A percentile compares a stretch with the other conserved stretches of the same genome.
phyloP scores from a whole-genome alignment of 257 asterid species.

The Przewalskia tangutica region DNA sequence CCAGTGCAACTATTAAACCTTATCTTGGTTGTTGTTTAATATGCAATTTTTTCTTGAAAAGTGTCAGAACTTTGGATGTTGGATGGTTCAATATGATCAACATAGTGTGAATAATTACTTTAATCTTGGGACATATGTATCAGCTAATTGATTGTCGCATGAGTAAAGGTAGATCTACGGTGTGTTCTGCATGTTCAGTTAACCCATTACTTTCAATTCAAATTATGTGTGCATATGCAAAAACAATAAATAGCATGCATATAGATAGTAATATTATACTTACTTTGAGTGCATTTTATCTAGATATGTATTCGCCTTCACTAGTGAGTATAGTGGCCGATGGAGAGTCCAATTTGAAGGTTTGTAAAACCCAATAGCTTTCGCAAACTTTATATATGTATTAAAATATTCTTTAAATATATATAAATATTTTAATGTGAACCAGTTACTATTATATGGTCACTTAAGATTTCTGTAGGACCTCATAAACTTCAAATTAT shows the following conservation, averaged over 20 bases:
- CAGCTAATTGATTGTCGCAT: not conserved
- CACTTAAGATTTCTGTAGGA: too few species aligned
- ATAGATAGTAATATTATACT: too few species aligned
- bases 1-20: not conserved
- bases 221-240: not conserved
- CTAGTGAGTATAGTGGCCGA: too few species aligned
- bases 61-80: not conserved
- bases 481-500: too few species aligned
- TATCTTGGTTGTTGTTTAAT: not conserved
- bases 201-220: not conserved
- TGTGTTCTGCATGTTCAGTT: not conserved
- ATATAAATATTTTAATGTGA: too few species aligned
- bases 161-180: not conserved
- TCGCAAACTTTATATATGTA: too few species aligned
- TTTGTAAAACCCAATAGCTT: too few species aligned
- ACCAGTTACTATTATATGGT: too few species aligned
- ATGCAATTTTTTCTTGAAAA: not conserved
- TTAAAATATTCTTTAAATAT: too few species aligned
- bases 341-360: too few species aligned
- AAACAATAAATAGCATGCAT: not conserved
- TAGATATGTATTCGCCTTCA: too few species aligned
- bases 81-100: not conserved
- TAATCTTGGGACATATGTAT: not conserved
- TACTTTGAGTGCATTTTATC: too few species aligned
- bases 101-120: not conserved